Conservation (phyloP, 1,284 basidiomycete species). For the Caloboletus inedulis region DNA sequence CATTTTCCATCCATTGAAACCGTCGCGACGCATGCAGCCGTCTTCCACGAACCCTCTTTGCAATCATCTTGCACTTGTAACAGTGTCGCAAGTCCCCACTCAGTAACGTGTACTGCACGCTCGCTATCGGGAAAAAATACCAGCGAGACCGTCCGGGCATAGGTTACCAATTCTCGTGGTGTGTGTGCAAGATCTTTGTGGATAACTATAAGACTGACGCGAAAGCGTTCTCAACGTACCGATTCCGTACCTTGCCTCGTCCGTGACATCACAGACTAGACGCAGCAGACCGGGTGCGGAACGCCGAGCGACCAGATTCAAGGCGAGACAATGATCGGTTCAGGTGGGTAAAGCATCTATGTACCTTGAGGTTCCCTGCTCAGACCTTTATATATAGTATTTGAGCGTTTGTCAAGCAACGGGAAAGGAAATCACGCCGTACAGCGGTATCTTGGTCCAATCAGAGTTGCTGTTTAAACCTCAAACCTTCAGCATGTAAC, state of each 20-base stretch:
- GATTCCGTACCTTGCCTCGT: conserved; percentile 3
- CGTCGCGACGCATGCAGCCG: conserved; percentile 1
- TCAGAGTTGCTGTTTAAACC: background rate
- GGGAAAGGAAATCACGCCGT: background rate
- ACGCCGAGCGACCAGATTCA: too few species aligned
- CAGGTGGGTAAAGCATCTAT: background rate
- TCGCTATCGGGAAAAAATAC: conserved; percentile 4
- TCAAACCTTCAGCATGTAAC: background rate
- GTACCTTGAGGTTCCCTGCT: background rate
- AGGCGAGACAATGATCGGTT: background rate
- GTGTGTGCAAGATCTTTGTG: background rate
- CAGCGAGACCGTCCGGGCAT: background rate
- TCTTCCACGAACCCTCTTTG: background rate
- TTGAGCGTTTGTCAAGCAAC: background rate
- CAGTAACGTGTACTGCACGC: conserved; percentile 2
- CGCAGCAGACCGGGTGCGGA: background rate
- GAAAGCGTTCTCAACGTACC: background rate
- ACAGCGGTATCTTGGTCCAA: background rate
- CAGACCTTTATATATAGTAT: background rate
- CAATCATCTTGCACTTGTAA: background rate
- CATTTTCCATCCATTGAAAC: conserved; percentile 3
- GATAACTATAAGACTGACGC: background rate
- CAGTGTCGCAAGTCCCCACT: background rate
- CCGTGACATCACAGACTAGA: background rate
- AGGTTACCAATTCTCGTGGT: conserved; percentile 1